Base-by-base conservation (phyloP, 306 rosid genomes). In the Crataegus laevigata region DNA sequence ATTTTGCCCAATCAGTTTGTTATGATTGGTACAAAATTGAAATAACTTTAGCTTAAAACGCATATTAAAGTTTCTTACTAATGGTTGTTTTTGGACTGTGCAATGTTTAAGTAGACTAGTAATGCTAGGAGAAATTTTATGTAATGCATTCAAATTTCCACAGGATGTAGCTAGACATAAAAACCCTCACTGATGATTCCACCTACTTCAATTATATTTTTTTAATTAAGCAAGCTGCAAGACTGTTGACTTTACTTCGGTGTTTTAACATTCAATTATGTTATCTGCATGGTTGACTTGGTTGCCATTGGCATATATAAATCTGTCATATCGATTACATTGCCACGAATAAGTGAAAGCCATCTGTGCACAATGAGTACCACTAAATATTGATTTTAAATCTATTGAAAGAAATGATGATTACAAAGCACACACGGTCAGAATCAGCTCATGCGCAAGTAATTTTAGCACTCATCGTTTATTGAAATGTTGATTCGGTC, bases 271-370 rank as follows among this genome's bases (percentile, higher is more conserved):
- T 45, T 74, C 60, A 80, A 68, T 74, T 66, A 8, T 40, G 77
- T 7, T 66, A 40, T 50, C 58, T 26, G 75, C 77, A 24, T 70
- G 62, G 45, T 80, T 75, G 74, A 66, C 86, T 75, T 60, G 24
- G 24, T 38, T 69, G n/a, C 55, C 24, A 18, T 28, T 57, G 80
- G 71, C 45, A 47, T 58, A 47, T 71, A 32, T 24, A 17, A 68
- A 40, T 28, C 30, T 4, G 21, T 77, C 47, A 3, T 9, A 30
- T 74, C 62, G 34, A 40, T 68, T 36, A 52, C 60, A 25, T 58
- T 45, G n/a, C 21, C 8, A 42, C 11, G 51, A 28, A 65, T 43
- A 8, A 50, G 32, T 66, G 45, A 43, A 78, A 22, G 73, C 61
- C 81, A 26, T 36, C 19, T 61, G 68, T 69, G 73, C 17, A 25